Percentiles rank a stretch among this genome's conserved stretches.
phyloP scores from a whole-genome alignment of 371 early-diverging fungal species.

The Zychaea mexicana region DNA sequence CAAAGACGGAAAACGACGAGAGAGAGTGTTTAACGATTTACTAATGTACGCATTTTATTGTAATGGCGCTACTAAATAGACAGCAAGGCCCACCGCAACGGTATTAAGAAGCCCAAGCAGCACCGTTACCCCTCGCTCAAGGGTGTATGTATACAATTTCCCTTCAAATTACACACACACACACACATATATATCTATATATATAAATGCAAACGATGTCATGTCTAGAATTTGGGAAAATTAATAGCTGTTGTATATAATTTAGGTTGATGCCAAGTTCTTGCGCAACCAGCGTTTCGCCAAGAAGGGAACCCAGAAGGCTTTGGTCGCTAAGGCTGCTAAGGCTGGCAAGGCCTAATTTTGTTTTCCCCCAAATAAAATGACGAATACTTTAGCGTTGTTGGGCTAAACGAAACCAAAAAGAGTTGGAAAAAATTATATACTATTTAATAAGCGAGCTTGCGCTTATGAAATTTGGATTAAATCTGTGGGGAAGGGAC shows the following conservation, averaged over 20 bases:
- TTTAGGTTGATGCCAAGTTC: conserved; percentile 94
- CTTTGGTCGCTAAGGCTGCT: conserved; percentile 41
- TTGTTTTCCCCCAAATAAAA: background rate
- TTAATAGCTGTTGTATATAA: background rate
- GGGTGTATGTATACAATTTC: conserved; percentile 69
- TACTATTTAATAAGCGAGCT: conserved; percentile 4
- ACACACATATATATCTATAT: too few species aligned
- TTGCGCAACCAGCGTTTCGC: conserved; percentile 98
- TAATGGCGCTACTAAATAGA: conserved; percentile 37
- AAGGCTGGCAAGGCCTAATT: conserved; percentile 14
- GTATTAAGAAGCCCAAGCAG: conserved; percentile 94
- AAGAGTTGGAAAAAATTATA: background rate
- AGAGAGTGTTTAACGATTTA: too few species aligned
- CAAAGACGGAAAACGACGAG: too few species aligned
- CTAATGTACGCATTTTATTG: too few species aligned
- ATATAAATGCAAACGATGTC: too few species aligned
- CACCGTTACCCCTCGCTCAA: conserved; percentile 89
- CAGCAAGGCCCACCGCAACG: conserved; percentile 98
- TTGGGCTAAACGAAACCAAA: background rate
- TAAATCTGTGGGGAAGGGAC: too few species aligned
- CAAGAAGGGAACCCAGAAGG: conserved; percentile 71
- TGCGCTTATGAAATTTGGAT: background rate
- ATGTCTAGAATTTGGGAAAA: background rate
- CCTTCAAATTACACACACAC: background rate
- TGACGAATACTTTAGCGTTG: background rate